Evolutionary conservation across 2,329 filamentous ascomycete species (phyloP).

Genomic region (Nemania abortiva): DNA sequence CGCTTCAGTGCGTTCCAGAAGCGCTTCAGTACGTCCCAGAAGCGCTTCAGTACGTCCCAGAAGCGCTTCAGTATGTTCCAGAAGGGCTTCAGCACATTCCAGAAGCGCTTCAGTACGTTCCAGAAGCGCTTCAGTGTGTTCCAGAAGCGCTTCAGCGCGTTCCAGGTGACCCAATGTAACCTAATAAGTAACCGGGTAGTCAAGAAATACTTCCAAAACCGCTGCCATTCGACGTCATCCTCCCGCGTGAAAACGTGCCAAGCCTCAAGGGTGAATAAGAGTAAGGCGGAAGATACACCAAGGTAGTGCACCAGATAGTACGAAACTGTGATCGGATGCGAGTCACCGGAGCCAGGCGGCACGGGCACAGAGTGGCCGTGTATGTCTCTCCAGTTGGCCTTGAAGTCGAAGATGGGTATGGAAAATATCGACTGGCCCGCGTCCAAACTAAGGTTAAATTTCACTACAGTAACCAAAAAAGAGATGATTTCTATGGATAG

Average conservation of each 20-base stretch:
- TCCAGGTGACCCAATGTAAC: no score
- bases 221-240: neutral
- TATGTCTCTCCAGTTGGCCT: neutral
- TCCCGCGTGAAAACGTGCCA: neutral
- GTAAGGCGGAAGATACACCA: neutral
- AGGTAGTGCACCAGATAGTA: neutral
- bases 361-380: neutral
- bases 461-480: neutral
- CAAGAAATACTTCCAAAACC: neutral
- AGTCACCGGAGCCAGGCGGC: neutral
- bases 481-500: neutral
- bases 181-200: neutral
- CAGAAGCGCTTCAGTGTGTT: no score
- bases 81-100: no score
- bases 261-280: neutral
- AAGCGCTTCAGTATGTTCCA: no score
- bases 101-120: no score
- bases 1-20: no score
- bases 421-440: neutral
- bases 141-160: no score
- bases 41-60: no score
- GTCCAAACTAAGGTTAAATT: neutral
- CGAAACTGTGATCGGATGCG: neutral
- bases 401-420: neutral
- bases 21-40: no score